Conservation (phyloP, 2,329 filamentous ascomycete genomes). For the Emericellopsis atlantica region DNA sequence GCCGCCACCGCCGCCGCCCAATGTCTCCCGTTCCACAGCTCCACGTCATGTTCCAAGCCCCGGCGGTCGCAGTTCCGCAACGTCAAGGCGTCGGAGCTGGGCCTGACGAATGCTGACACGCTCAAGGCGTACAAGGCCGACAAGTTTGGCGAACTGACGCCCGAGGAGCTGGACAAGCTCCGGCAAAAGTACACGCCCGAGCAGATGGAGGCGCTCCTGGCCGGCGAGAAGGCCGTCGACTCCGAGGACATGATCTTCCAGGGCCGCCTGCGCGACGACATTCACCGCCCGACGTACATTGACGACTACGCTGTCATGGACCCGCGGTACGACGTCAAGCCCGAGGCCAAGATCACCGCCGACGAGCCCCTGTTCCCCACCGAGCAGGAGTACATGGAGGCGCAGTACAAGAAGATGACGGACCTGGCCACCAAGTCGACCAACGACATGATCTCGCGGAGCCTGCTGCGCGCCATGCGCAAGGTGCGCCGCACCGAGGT, state of each 20-base stretch:
- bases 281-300: conserved; percentile 60
- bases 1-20: conserved; percentile 11
- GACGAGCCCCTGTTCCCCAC: conserved; percentile 45
- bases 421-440: conserved; percentile 27
- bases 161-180: conserved; percentile 51
- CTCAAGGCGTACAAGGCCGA: conserved; percentile 31
- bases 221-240: conserved; percentile 66
- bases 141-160: conserved; percentile 51
- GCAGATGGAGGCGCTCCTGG: conserved; percentile 71
- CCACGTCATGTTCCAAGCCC: conserved; percentile 27
- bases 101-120: conserved; percentile 29
- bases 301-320: conserved; percentile 73
- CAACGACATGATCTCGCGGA: conserved; percentile 25
- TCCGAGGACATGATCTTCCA: conserved; percentile 62
- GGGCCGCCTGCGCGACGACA: conserved; percentile 58
- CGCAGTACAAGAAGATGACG: conserved; percentile 38
- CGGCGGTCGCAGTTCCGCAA: conserved; percentile 39
- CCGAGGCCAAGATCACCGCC: conserved; percentile 32
- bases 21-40: conserved; percentile 38
- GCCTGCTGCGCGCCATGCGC: conserved; percentile 27
- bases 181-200: conserved; percentile 60
- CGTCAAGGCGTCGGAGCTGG: conserved; percentile 38
- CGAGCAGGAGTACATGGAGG: conserved; percentile 40
- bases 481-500: conserved; percentile 24
- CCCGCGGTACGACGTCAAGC: conserved; percentile 64